These are phyloP conservation scores for Calycina herbarum DNA, from an alignment of 2,329 filamentous ascomycete species.

Conservation along the genomic window DNA sequence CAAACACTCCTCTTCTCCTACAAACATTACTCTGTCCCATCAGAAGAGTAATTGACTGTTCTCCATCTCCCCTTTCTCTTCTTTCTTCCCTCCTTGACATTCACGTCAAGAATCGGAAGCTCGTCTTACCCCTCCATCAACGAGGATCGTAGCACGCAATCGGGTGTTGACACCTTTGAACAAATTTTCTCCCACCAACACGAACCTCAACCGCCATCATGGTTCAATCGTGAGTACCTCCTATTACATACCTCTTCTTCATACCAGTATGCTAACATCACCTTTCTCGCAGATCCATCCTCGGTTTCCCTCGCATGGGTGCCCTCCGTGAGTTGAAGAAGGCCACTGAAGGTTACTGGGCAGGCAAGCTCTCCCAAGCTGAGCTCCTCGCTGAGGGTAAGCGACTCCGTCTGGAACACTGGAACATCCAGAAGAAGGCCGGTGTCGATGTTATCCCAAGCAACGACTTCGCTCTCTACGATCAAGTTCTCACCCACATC, in stretches of 20 bases:
- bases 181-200: constrained; percentile 21
- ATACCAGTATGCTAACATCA: constrained; percentile 17
- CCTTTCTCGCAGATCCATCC: constrained; percentile 56
- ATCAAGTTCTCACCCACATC: constrained; percentile 96
- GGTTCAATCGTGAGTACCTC: constrained; percentile 57
- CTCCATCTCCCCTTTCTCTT: constrained; percentile 11
- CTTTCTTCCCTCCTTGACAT: constrained; percentile 11
- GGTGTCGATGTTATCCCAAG: constrained; percentile 97
- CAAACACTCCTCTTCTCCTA: constrained; percentile 16
- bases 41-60: constrained; percentile 15
- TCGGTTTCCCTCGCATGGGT: constrained; percentile 99
- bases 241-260: not conserved
- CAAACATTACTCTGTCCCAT: constrained; percentile 13
- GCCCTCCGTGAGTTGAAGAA: constrained; percentile 99
- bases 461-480: constrained; percentile 99
- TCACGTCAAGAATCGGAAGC: constrained; percentile 9
- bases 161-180: constrained; percentile 20
- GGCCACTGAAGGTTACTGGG: constrained; percentile 98
- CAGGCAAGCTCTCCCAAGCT: constrained; percentile 86
- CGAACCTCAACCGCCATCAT: constrained; percentile 44
- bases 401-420: constrained; percentile 93
- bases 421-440: constrained; percentile 99
- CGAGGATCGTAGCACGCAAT: constrained; percentile 25
- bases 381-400: constrained; percentile 94
- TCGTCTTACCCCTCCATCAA: constrained; percentile 17